Evolutionary conservation across 306 rosid species (phyloP).

Genomic region (Myrica gale): DNA sequence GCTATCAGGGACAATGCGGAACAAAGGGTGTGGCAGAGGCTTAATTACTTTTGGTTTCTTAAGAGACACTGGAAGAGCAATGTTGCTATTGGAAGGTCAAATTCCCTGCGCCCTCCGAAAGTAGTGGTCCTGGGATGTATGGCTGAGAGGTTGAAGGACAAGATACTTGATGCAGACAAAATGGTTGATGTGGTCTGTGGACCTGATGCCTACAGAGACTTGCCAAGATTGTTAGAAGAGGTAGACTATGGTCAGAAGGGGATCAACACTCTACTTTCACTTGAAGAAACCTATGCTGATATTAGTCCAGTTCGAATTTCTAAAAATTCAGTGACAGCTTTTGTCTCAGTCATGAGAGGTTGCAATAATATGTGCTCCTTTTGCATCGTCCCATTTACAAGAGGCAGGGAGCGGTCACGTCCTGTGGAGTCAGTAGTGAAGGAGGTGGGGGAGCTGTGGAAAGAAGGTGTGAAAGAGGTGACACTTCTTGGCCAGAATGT

Average conservation of each 20-base stretch:
- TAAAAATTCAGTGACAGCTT: constrained; percentile 75
- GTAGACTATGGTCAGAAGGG: constrained; percentile 94
- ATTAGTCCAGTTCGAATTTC: constrained; percentile 85
- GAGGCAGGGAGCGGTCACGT: constrained; percentile 94
- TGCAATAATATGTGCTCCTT: constrained; percentile 99
- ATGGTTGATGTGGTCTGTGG: constrained; percentile 99
- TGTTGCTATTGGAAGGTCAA: constrained; percentile 71
- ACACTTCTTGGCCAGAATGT: constrained; percentile 97
- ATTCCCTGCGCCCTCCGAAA: constrained; percentile 73
- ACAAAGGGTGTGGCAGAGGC: constrained; percentile 98
- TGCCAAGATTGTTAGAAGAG: constrained; percentile 78
- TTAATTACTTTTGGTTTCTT: constrained; percentile 98
- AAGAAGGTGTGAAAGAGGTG: constrained; percentile 92
- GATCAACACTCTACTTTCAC: constrained; percentile 91
- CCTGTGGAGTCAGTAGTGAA: constrained; percentile 85
- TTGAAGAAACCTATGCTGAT: constrained; percentile 97
- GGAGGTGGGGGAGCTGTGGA: constrained; percentile 89
- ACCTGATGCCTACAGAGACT: constrained; percentile 94
- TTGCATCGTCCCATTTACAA: constrained; percentile 90
- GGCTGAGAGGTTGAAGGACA: constrained; percentile 98
- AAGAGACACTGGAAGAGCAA: constrained; percentile 92
- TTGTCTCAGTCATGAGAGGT: constrained; percentile 95
- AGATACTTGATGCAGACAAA: constrained; percentile 86
- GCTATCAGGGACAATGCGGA: constrained; percentile 98
- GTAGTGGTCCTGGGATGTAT: constrained; percentile 96